Percentiles rank a stretch among this genome's conserved stretches.
Evolutionary conservation across 257 asterid genomes (phyloP).

Genomic region (Prunella vulgaris): DNA sequence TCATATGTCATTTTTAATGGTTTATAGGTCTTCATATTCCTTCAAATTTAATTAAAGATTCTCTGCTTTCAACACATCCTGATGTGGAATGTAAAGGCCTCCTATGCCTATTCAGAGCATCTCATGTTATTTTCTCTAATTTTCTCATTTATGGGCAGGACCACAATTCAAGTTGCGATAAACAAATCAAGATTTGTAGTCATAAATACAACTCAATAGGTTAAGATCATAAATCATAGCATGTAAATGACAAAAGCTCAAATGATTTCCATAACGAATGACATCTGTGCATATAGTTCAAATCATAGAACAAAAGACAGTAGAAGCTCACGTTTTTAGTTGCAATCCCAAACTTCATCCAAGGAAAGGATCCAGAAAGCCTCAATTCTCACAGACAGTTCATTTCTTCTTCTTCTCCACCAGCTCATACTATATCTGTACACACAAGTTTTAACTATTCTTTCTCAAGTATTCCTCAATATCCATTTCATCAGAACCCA

Average conservation of each 20-base stretch:
- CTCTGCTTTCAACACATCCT: background rate
- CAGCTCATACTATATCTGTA: slow-evolving; percentile 4
- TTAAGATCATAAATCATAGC: background rate
- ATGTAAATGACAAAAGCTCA: background rate
- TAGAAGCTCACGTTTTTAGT: slow-evolving; percentile 24
- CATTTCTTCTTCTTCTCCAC: slow-evolving; percentile 6
- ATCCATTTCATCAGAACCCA: slow-evolving; percentile 31
- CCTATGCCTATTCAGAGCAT: background rate
- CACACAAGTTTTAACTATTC: background rate
- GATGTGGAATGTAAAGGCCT: background rate
- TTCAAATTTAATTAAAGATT: background rate
- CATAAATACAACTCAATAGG: background rate
- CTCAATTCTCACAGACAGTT: background rate
- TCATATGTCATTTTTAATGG: background rate
- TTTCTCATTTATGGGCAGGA: background rate
- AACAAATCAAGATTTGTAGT: background rate
- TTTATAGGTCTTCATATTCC: background rate
- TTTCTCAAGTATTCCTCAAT: slow-evolving; percentile 39
- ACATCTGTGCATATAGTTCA: background rate
- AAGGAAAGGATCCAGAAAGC: background rate
- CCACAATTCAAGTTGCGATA: background rate
- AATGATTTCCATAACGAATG: no score
- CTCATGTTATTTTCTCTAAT: background rate
- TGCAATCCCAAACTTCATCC: background rate
- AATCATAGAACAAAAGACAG: slow-evolving; percentile 4